Evolutionary conservation across 2,329 filamentous ascomycete species (phyloP).

Genomic region (Cladophialophora exuberans): DNA sequence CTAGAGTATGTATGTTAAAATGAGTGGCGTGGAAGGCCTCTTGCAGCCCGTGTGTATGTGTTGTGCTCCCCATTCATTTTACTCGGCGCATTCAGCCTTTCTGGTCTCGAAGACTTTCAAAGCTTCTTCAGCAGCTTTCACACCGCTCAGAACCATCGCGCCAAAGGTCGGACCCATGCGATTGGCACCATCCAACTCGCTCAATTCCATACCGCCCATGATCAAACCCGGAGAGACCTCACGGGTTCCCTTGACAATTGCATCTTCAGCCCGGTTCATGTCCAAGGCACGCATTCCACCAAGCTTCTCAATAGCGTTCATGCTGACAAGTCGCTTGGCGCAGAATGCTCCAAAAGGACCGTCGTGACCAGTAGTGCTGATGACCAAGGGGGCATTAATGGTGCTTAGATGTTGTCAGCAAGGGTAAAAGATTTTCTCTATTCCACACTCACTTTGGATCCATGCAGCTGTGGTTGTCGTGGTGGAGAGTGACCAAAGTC

Average conservation of each 20-base stretch:
- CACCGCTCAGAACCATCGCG: conserved; percentile 83
- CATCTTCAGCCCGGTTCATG: conserved; percentile 89
- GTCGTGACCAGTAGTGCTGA: conserved; percentile 90
- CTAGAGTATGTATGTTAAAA: too few species aligned
- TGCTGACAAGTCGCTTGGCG: conserved; percentile 87
- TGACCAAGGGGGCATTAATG: conserved; percentile 86
- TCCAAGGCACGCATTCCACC: conserved; percentile 92
- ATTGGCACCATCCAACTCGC: conserved; percentile 87
- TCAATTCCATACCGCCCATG: conserved; percentile 93
- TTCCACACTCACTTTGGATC: conserved; percentile 64
- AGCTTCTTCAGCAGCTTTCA: conserved; percentile 89
- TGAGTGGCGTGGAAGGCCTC: background rate
- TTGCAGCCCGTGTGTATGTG: background rate
- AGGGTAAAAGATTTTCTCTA: background rate
- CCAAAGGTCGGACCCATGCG: conserved; percentile 89
- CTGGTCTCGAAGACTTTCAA: conserved; percentile 76
- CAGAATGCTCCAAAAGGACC: conserved; percentile 89
- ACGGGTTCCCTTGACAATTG: conserved; percentile 88
- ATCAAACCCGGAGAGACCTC: conserved; percentile 87
- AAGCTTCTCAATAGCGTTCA: conserved; percentile 80
- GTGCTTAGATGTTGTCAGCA: conserved; percentile 58
- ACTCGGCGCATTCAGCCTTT: conserved; percentile 74
- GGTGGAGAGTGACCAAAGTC: conserved; percentile 86
- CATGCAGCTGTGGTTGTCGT: conserved; percentile 93
- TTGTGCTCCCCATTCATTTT: conserved; percentile 16